Evolutionary conservation across 2,329 filamentous ascomycete species (phyloP).

Genomic region (Fusarium floridanum): DNA sequence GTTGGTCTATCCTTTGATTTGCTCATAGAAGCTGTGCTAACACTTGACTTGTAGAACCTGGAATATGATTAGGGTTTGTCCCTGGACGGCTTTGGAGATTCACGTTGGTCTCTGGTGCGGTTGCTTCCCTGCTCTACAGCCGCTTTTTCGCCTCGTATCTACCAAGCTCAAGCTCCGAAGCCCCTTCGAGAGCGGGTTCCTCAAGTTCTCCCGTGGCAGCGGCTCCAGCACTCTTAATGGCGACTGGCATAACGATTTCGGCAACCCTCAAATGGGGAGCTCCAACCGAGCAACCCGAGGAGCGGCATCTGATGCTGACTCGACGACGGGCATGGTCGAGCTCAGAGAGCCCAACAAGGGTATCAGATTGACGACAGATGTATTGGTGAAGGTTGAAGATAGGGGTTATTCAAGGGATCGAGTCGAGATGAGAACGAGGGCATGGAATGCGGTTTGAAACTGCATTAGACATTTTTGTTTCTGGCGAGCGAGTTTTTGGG

Average conservation of each 20-base stretch:
- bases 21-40: neutral
- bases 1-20: slow-evolving; percentile 41
- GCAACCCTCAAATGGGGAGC: slow-evolving; percentile 21
- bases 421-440: slow-evolving; percentile 27
- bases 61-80: slow-evolving; percentile 51
- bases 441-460: slow-evolving; percentile 36
- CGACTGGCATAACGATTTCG: slow-evolving; percentile 29
- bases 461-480: neutral
- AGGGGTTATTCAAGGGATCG: slow-evolving; percentile 23
- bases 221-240: slow-evolving; percentile 19
- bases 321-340: slow-evolving; percentile 25
- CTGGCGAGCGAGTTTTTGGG: neutral
- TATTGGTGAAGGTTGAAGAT: slow-evolving; percentile 38
- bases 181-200: slow-evolving; percentile 31
- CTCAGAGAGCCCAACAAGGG: slow-evolving; percentile 31
- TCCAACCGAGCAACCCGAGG: slow-evolving; percentile 8
- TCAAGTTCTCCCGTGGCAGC: slow-evolving; percentile 37
- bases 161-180: slow-evolving; percentile 24
- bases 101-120: slow-evolving; percentile 59
- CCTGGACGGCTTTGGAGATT: slow-evolving; percentile 57
- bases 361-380: slow-evolving; percentile 40
- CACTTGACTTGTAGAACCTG: slow-evolving; percentile 48
- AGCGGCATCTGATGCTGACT: slow-evolving; percentile 23
- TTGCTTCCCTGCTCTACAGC: slow-evolving; percentile 57
- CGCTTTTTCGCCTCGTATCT: slow-evolving; percentile 50